Evolutionary conservation across 108 stramenopile genomes (phyloP).

Genomic region (Pseudonitzschia delicatissima): DNA sequence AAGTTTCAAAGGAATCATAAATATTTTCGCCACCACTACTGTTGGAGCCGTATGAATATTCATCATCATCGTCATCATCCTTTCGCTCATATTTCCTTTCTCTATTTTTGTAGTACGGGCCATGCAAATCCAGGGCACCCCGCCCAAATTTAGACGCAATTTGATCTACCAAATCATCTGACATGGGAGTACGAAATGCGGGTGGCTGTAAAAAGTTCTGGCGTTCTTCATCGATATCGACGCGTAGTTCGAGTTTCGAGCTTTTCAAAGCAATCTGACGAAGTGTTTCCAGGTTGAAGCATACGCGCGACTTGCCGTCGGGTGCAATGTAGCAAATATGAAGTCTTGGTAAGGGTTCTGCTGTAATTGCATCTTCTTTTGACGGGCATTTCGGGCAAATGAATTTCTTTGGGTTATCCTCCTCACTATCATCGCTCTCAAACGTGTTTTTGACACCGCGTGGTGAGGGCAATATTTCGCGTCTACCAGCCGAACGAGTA

Average conservation of each 20-base stretch:
- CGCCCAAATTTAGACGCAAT: constrained; percentile 78
- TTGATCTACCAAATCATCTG: constrained; percentile 76
- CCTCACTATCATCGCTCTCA: constrained; percentile 6
- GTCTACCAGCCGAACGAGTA: neutral
- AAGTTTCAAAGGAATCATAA: constrained; percentile 28
- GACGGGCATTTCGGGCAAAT: constrained; percentile 45
- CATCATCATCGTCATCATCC: constrained; percentile 10
- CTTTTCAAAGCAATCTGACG: constrained; percentile 60
- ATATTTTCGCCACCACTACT: constrained; percentile 31
- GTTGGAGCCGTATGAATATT: too few relatives aligned
- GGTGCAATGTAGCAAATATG: constrained; percentile 77
- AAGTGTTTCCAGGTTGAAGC: constrained; percentile 80
- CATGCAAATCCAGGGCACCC: constrained; percentile 54
- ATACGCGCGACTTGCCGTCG: constrained; percentile 59
- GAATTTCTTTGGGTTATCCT: neutral
- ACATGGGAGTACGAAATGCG: constrained; percentile 76
- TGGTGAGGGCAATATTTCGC: constrained; percentile 26
- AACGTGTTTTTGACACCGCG: neutral
- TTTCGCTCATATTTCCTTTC: neutral
- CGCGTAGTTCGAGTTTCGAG: constrained; percentile 19
- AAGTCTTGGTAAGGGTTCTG: constrained; percentile 41
- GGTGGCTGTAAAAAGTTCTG: constrained; percentile 76
- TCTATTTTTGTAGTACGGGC: constrained; percentile 51
- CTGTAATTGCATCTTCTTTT: constrained; percentile 63
- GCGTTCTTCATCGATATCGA: constrained; percentile 17